Evolutionary conservation across 208 protist genomes (phyloP), one percentile per base, ranked within the genome.

Genomic region (Wallacemonas collosoma): DNA sequence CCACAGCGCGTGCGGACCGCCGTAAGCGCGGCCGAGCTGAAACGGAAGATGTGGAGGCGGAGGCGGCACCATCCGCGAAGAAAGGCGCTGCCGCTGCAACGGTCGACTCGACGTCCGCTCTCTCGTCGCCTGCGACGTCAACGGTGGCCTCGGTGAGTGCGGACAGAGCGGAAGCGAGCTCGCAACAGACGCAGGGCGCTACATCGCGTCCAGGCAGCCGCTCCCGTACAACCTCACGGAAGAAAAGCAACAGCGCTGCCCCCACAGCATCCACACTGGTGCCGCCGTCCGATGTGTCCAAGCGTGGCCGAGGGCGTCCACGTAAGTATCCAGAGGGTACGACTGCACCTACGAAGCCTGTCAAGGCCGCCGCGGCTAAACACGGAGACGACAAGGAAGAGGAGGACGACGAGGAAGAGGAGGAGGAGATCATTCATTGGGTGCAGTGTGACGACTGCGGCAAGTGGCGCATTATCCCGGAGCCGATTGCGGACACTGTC

Each of bases 381-480:
- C 17, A 38, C 36, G 40, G 6, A 47, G 61, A 8, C 9, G 45
- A 53, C 8, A 26, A 26, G 26, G 26, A 26, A 14, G 7, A 39
- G 47, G 45, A 54, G 12, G 43, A 9, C 14, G 41, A 62, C 3
- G 26, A 38, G 36, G 70, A 63, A 2, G 66, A 70, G 12, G 75
- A 75, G 1, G 64, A 17, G 65, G 81, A 94, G 50, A 78, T 88
- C 45, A 86, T 93, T 64, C 76, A 91, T 74, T 95, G 91, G 89
- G 83, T 95, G 51, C 86, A 91, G 72, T 95, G 91, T 57, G 91
- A 95, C 69, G 17, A 66, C 17, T 95, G 91, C 72, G 58, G 77
- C 39, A 95, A 94, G 76, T 95, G 91, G 91, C 86, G 91, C 62
- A 82, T 95, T 62, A 75, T 94, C 9, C 82, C 84, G n/a, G 12